Evolutionary conservation across 345 rosid species (phyloP).

Genomic region (Brassica nigra): DNA sequence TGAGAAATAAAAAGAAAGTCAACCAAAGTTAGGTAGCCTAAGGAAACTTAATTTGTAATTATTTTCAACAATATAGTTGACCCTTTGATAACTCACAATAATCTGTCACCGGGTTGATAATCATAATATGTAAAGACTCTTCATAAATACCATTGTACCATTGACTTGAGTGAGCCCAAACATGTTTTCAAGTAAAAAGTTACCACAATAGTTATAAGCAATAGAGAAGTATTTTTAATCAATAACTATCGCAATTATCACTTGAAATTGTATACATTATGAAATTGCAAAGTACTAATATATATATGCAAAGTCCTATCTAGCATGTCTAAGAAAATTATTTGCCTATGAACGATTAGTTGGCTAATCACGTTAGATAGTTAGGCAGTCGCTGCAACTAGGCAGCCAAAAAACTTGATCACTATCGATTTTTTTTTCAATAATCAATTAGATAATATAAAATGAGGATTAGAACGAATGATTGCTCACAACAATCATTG

Average conservation of each 20-base stretch:
- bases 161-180: background rate
- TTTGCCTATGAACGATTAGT: conserved; percentile 26
- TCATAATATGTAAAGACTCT: background rate
- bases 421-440: background rate
- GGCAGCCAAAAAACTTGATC: conserved; percentile 19
- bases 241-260: background rate
- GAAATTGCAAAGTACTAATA: background rate
- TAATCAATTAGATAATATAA: background rate
- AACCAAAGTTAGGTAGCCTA: conserved; percentile 5
- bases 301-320: conserved; percentile 1
- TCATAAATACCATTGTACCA: background rate
- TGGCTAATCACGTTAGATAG: conserved; percentile 40
- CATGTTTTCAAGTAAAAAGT: background rate
- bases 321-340: background rate
- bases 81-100: background rate
- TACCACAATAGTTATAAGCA: background rate
- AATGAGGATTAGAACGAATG: conserved; percentile 24
- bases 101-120: background rate
- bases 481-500: conserved; percentile 31
- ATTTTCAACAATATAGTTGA: background rate
- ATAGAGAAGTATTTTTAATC: background rate
- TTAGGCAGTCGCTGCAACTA: conserved; percentile 36
- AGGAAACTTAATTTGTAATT: background rate
- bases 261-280: background rate
- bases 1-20: background rate